Percentiles rank a stretch among this genome's conserved stretches.
Conservation (phyloP, 2,329 filamentous ascomycete species). For the Aspergillus glaucus region DNA sequence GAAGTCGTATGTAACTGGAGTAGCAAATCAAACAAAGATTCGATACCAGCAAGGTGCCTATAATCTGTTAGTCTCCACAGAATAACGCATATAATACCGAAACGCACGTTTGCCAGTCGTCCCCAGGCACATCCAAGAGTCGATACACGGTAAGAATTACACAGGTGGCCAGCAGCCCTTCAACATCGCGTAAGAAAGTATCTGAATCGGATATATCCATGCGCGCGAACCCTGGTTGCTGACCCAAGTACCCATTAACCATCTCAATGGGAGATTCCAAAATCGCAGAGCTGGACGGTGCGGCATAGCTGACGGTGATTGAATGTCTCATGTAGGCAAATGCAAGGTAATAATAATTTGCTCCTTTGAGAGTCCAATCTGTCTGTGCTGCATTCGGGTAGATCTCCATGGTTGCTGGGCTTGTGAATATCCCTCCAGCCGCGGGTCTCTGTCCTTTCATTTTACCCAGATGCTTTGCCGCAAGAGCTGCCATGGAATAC, state of each 20-base stretch:
- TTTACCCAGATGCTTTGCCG: slow-evolving; percentile 35
- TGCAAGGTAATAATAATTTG: slow-evolving; percentile 55
- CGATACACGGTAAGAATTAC: slow-evolving; percentile 59
- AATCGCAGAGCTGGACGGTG: slow-evolving; percentile 24
- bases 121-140: slow-evolving; percentile 54
- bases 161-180: slow-evolving; percentile 55
- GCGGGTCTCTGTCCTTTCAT: slow-evolving; percentile 23
- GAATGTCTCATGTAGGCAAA: slow-evolving; percentile 44
- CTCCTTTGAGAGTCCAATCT: slow-evolving; percentile 56
- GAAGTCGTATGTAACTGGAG: slow-evolving; percentile 24
- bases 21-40: slow-evolving; percentile 47
- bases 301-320: slow-evolving; percentile 26
- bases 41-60: slow-evolving; percentile 55
- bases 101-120: slow-evolving; percentile 49
- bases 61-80: slow-evolving; percentile 4
- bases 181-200: slow-evolving; percentile 40
- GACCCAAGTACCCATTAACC: slow-evolving; percentile 19
- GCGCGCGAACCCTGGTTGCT: slow-evolving; percentile 6
- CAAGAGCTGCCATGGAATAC: slow-evolving; percentile 32
- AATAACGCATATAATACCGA: not conserved
- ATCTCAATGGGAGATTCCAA: slow-evolving; percentile 26
- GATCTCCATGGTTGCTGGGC: slow-evolving; percentile 47
- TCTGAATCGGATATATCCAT: slow-evolving; percentile 7
- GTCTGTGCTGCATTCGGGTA: slow-evolving; percentile 44
- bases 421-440: slow-evolving; percentile 21